Conservation (phyloP, 2,329 filamentous ascomycete species). For the Fusarium tupiense region DNA sequence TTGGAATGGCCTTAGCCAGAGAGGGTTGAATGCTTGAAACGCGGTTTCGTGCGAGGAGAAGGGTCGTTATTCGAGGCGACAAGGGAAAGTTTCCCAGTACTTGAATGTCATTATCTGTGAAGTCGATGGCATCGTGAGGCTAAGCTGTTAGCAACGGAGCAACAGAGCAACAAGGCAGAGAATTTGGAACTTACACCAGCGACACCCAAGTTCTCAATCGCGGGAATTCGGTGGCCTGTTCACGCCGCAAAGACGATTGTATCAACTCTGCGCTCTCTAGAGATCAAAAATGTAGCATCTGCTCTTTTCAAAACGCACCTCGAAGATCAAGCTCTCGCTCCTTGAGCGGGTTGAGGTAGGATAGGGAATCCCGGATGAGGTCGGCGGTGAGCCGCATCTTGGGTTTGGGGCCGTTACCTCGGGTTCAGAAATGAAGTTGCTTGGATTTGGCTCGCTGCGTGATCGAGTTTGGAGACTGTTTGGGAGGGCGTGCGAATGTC, state of each 20-base stretch:
- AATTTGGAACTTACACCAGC: constrained; percentile 74
- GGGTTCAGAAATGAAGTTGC: constrained; percentile 2
- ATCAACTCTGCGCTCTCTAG: constrained; percentile 79
- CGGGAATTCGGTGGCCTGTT: constrained; percentile 96
- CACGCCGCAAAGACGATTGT: constrained; percentile 61
- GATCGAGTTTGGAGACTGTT: neutral
- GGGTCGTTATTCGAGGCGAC: constrained; percentile 84
- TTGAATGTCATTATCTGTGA: constrained; percentile 97
- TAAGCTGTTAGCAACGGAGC: constrained; percentile 48
- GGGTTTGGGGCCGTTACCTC: constrained; percentile 44
- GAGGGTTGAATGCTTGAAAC: constrained; percentile 82
- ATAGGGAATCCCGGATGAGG: constrained; percentile 92
- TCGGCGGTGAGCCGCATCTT: constrained; percentile 95
- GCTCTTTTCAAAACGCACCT: constrained; percentile 96
- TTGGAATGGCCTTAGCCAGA: constrained; percentile 80
- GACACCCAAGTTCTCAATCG: constrained; percentile 97
- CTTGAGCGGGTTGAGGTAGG: constrained; percentile 98
- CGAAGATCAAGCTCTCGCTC: constrained; percentile 98
- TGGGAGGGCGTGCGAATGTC: constrained; percentile 5
- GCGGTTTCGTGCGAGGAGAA: constrained; percentile 91
- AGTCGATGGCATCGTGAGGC: constrained; percentile 97
- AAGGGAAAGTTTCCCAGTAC: constrained; percentile 91
- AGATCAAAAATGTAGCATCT: constrained; percentile 83
- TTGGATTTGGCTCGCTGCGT: neutral
- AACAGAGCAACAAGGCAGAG: neutral